These are phyloP conservation scores for Hanseniaspora valbyensis DNA, from an alignment of 805 yeast species.

Conservation along the genomic window DNA sequence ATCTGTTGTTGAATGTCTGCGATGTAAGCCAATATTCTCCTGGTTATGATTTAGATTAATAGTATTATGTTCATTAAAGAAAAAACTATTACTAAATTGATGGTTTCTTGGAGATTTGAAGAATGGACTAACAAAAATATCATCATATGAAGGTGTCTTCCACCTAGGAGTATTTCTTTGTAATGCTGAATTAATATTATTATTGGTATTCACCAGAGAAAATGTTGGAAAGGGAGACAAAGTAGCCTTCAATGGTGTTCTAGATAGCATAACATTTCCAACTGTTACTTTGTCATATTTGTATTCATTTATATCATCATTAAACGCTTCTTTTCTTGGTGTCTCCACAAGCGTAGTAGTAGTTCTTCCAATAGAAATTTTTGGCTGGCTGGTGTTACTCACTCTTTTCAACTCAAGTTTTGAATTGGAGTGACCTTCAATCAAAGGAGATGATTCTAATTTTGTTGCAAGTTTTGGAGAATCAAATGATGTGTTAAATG, in stretches of 20 bases:
- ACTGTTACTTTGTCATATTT: conserved; percentile 8
- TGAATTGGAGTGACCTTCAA: conserved; percentile 9
- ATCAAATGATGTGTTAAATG: conserved; percentile 15
- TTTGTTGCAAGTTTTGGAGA: conserved; percentile 10
- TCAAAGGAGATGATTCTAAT: conserved; percentile 6
- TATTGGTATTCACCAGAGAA: background rate
- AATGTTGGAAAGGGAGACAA: conserved; percentile 4
- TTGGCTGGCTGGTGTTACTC: background rate
- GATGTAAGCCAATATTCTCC: background rate
- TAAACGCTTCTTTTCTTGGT: background rate
- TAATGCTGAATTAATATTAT: background rate
- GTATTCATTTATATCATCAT: conserved; percentile 5
- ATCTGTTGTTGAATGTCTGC: conserved; percentile 6
- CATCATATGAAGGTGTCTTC: conserved; percentile 16
- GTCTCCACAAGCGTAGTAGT: conserved; percentile 8
- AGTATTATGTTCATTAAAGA: conserved; percentile 1
- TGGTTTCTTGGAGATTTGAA: conserved; percentile 14
- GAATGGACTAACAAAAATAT: conserved; percentile 13
- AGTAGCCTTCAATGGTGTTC: conserved; percentile 11
- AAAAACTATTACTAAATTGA: background rate
- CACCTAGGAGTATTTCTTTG: conserved; percentile 15
- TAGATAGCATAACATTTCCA: conserved; percentile 14
- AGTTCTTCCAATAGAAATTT: conserved; percentile 8
- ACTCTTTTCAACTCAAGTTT: background rate
- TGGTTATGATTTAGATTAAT: background rate